Base-by-base conservation (phyloP, 2,329 filamentous ascomycete genomes). In the Verruconis gallopava region DNA sequence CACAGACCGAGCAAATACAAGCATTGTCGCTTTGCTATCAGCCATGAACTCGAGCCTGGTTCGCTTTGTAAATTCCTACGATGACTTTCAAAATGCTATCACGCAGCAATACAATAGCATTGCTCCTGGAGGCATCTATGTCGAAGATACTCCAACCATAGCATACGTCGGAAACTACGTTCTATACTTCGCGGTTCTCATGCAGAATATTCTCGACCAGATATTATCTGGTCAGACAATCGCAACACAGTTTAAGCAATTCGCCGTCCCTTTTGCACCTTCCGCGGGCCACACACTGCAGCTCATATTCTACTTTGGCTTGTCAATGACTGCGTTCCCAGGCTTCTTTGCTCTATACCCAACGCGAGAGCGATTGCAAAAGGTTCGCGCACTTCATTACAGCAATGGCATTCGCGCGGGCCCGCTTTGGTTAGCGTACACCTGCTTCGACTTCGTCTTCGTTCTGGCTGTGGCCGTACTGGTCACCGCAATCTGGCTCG, bases 181-280 rank as follows among this genome's bases (percentile, higher is more conserved):
- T 4, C 64, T 89, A 18, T 71, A 76, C 15, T 64, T 64, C 32
- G 50, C 85, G 73, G 63, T 95, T 72, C 56, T 95, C 75, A 55
- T 81, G 66, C 69, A 95, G 68, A 91, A 95, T 83, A 70, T 95
- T 75, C 67, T 96, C 76, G 61, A 95, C 85, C 41, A 83, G 73
- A 53, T 85, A 15, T 58, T 88, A 17, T 71, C 74, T 17, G 78
- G 81, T 43, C 71, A 74, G 4, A 73, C 74, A 2, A 86, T 94
- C 46, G 68, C 71, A 2, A 82, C 80, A 1, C 72, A 75, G 38
- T 94, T 79, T 59, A 73, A 81, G 38, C 64, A 74, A 11, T 93
- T 95, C 52, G 84, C 84, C 48, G 71, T 76, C 0, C 82, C 84
- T 0, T 88, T 79, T 62, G 65, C 72, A 19, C 75, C 82, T 0